Evolutionary conservation across 2,329 filamentous ascomycete species (phyloP), one percentile per base, ranked within the genome.

Genomic region (Sarocladiaceae sp.): DNA sequence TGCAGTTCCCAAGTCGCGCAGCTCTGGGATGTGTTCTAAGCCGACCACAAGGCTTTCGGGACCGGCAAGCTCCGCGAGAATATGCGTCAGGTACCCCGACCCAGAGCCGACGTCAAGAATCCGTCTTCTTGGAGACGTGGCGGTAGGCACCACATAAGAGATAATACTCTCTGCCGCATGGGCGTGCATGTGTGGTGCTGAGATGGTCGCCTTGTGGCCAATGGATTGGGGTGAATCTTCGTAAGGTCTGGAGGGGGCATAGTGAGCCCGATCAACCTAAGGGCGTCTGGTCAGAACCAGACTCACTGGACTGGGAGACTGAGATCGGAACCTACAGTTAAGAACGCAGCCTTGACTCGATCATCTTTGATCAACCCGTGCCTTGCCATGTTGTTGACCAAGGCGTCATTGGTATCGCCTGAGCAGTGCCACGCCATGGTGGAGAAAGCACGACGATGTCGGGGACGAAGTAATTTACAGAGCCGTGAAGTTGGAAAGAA

Each of bases 371-470:
- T 91, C 51, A 97, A 75, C 3, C 79, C 79, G 60, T 88, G 82
- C 36, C 71, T 76, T 66, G 75, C 84, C 53, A 99, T 77, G 66
- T 96, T 96, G 59, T 86, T 79, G 56, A 97, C 76, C 47, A 99
- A 78, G 53, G 84, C 84, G 36, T 72, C 70, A 67, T 97, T 97
- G 25, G 83, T 82, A 4, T 72, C 71, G 55, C 90, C 93, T 6
- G 86, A 88, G 68, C 88, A 90, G 59, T 83, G 82, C 94, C 94
- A 99, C 54, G 93, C 92, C 94, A 99, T 97, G 54, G 54, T 68
- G 60, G 66, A 51, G 49, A 48, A 50, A 11, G 52, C 51, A 28
- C 53, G 6, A 11, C 13, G 35, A 40, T 15, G 20, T 51, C 23
- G 35, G n/a, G 4, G 20, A 47, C n/a, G n/a, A n/a, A n/a, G n/a